phyloP scores from a whole-genome alignment of 805 yeast species.

The Saccharomycopsis fermentans region DNA sequence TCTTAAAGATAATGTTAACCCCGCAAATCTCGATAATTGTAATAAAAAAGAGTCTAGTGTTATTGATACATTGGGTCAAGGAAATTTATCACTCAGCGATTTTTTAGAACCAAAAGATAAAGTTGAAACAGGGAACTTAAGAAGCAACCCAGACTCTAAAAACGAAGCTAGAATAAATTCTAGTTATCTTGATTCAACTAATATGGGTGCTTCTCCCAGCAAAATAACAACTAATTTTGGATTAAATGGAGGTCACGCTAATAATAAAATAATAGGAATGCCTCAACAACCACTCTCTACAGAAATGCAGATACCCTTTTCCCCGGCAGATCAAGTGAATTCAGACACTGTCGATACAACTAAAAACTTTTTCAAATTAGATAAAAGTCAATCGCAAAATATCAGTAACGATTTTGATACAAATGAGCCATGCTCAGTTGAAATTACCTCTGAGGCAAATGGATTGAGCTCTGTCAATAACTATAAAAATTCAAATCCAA shows the following conservation, averaged over 20 bases:
- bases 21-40: background rate
- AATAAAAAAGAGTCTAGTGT: background rate
- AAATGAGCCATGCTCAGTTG: background rate
- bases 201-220: background rate
- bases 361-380: too few species aligned
- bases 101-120: slow-evolving; percentile 2
- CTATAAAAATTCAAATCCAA: background rate
- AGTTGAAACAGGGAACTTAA: background rate
- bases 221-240: background rate
- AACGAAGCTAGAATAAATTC: background rate
- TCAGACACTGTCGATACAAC: background rate
- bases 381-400: background rate
- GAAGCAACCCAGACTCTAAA: background rate
- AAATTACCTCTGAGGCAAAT: background rate
- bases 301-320: background rate
- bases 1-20: background rate
- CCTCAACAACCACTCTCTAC: background rate
- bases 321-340: background rate
- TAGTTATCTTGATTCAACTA: background rate
- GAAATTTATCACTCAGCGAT: slow-evolving; percentile 15
- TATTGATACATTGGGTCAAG: slow-evolving; percentile 12
- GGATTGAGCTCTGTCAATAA: background rate
- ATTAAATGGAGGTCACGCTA: background rate
- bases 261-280: background rate
- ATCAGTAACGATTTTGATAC: background rate